These are phyloP conservation scores for Ophiocordyceps camponoti-rufipedis DNA, from an alignment of 2,329 filamentous ascomycete species.

Conservation along the genomic window DNA sequence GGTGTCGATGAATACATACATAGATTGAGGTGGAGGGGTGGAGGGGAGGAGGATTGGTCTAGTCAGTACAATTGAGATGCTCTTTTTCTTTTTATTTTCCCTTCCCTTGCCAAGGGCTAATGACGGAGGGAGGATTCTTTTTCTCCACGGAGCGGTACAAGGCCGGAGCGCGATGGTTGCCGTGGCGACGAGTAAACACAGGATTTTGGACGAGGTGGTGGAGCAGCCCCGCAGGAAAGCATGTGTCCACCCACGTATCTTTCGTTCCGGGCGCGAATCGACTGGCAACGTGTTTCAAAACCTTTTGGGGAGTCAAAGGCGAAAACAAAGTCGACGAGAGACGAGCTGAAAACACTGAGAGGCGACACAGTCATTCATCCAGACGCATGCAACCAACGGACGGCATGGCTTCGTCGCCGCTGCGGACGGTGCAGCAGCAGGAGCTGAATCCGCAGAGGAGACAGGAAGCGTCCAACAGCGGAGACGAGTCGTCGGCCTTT, in stretches of 20 bases:
- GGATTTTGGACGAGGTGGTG: background rate
- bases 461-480: background rate
- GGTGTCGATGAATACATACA: too few species aligned
- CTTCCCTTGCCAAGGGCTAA: too few species aligned
- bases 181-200: constrained; percentile 2
- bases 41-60: too few species aligned
- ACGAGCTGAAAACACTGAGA: too few species aligned
- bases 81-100: too few species aligned
- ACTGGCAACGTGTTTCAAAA: background rate
- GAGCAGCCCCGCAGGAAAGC: background rate
- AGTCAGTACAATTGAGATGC: too few species aligned
- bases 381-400: too few species aligned
- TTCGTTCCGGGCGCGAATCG: background rate
- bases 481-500: constrained; percentile 11
- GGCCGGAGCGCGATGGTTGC: background rate
- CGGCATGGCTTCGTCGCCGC: background rate
- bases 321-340: too few species aligned
- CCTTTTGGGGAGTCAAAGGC: background rate
- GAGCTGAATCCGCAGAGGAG: background rate
- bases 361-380: too few species aligned
- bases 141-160: too few species aligned
- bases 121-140: too few species aligned
- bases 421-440: constrained; percentile 11
- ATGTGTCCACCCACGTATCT: background rate
- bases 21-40: too few species aligned